These are phyloP conservation scores for Lentithecium fluviatile DNA, from an alignment of 495 filamentous ascomycete genomes.

Conservation along the genomic window DNA sequence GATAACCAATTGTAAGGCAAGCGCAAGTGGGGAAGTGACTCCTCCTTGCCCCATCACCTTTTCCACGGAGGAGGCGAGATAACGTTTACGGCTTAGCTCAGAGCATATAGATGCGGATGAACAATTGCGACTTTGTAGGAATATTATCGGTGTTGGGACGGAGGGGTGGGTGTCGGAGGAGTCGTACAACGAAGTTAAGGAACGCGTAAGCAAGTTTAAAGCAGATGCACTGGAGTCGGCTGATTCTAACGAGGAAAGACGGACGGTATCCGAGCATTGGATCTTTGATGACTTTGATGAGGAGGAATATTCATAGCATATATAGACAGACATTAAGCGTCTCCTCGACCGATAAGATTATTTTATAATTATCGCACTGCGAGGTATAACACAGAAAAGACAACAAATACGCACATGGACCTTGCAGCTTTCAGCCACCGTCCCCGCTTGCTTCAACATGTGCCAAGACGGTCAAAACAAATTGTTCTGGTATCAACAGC, in stretches of 20 bases:
- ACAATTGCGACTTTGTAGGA: neutral
- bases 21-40: neutral
- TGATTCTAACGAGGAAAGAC: constrained; percentile 9
- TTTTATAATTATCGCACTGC: too few species aligned
- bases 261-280: constrained; percentile 4
- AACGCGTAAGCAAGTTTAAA: constrained; percentile 4
- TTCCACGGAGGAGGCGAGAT: neutral
- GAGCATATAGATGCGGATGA: neutral
- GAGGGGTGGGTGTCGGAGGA: constrained; percentile 3
- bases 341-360: neutral
- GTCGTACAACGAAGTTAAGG: neutral
- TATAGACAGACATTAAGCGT: too few species aligned
- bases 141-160: neutral
- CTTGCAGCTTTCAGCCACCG: too few species aligned
- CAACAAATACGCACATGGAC: too few species aligned
- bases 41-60: constrained; percentile 9
- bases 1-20: neutral
- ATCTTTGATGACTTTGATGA: constrained; percentile 15
- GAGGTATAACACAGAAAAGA: too few species aligned
- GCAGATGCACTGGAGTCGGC: neutral
- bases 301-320: constrained; percentile 6
- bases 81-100: neutral
- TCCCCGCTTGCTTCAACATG: too few species aligned
- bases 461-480: too few species aligned
- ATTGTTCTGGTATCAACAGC: too few species aligned